Evolutionary conservation across 148 eudicot genomes (phyloP), one percentile per base, ranked within the genome.

Genomic region (Rhododendron ovatum): DNA sequence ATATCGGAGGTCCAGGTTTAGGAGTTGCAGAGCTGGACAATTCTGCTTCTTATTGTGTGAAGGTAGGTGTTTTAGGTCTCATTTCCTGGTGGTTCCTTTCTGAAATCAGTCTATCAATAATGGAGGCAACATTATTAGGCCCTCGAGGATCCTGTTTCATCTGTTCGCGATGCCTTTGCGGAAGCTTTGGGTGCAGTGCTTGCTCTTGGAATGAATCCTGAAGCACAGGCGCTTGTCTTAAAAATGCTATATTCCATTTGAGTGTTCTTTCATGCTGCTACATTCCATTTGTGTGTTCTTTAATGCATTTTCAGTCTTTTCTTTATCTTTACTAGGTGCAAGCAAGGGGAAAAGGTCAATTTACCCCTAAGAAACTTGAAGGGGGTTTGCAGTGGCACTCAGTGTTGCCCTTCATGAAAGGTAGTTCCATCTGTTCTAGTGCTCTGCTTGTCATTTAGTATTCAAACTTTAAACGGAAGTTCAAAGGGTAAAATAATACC

Each of bases 171-270:
- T 91, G 94, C 99, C 73, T 97, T 97, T 90, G 99, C 98, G 67
- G 98, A 95, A 89, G 98, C 99, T 79, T 84, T 97, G 85, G 99
- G 98, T 78, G 93, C 95, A 79, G 84, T 97, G 88, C 95, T 97
- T 88, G 99, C 96, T 89, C 98, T 97, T 89, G 98, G 94, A 90
- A 91, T 97, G 98, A 97, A 95, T 87, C 99, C 98, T 82, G 95
- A 97, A 78, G 98, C 95, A 79, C 98, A 95, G 93, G 99, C 94
- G 77, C 80, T 24, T 67, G 39, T 85, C 85, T 81, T 43, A 55
- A 71, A 20, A 39, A 57, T 85, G 71, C 53, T 37, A 69, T 79
- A 65, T 78, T 43, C 53, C 74, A 51, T 26, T 69, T 35, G 76
- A 24, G 83, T 86, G 67, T 78, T 80, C 73, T 50, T 82, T 86